Evolutionary conservation across 1,284 basidiomycete genomes (phyloP), one percentile per base, ranked within the genome.

Genomic region (Apiotrichum domesticum): DNA sequence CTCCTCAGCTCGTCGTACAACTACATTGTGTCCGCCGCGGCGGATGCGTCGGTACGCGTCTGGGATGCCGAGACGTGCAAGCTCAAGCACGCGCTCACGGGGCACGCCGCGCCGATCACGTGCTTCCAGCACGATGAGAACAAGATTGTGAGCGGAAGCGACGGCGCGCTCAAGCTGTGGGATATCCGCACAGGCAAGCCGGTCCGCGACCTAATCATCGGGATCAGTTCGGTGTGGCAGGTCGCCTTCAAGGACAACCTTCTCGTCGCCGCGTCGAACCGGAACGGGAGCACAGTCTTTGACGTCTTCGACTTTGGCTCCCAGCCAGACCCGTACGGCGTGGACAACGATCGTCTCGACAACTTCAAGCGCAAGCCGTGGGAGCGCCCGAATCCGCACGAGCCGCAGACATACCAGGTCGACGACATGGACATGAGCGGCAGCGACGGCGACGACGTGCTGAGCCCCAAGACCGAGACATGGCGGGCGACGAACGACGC

Each of bases 101-200:
- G 88, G 1, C 93, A 96, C 74, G 87, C 88, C 3, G 92, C 91
- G 29, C 92, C 93, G 10, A 96, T 97, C 67, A 96, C 93, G 6
- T 97, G 93, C 76, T 96, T 96, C 83, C 89, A 93, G 76, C 93
- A 96, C 68, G 93, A 96, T 71, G 93, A 96, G 71, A 89, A 90
- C 80, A 95, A 95, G 73, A 90, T 97, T 51, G 81, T 97, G 45
- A 90, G 87, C 65, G 93, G 94, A 6, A 89, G 87, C 9, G 93
- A 96, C 67, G 94, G 93, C n/a, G 91, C 89, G 44, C 80, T 97
- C 64, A 96, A 96, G 80, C 88, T 96, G 83, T 97, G 94, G 94
- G 88, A 96, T 72, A 83, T 94, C 58, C 80, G 85, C 47, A 88
- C 91, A 57, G 92, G 93, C 33, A 82, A 82, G 0, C 85, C 89